Evolutionary conservation across 306 rosid species (phyloP), one percentile per base, ranked within the genome.

Genomic region (Myrica gale): DNA sequence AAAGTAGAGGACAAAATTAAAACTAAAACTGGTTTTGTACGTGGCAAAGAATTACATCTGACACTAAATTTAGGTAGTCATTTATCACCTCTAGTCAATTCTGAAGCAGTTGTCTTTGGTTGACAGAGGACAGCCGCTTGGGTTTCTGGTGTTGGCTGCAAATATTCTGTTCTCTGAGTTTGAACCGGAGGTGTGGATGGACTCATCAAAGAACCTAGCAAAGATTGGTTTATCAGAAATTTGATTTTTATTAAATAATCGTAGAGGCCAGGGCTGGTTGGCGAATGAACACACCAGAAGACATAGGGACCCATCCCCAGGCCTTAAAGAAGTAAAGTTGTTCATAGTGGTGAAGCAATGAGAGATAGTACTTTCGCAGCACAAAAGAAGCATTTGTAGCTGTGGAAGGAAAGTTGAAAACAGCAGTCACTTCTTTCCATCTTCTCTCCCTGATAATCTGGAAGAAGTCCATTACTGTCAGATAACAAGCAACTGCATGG

Each of bases 341-440:
- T 53, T 95, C 98, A 9, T 85, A 95, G 79, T 95, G 97, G 72
- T 69, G 88, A 69, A 95, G 97, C 87, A 95, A 81, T 37, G 89
- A 88, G 70, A 79, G 7, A 84, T 95, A 95, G 83, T 95, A 90
- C 85, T 92, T 95, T 76, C 98, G 82, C 82, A 95, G 73, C 78
- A 95, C 96, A 81, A 89, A 95, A 60, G 98, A 90, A 48, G 98
- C 98, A 81, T 95, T 92, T 17, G 98, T 95, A 37, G 98, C 97
- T 3, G 98, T 95, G 15, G 96, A 90, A 26, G 98, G 98, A 77
- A 95, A 95, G 82, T 92, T 90, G 84, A 95, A 95, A 65, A 82
- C 89, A 32, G 89, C 80, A 1, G 98, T 90, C 54, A 95, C 89
- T n/a, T 92, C 96, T 86, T 95, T 95, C 98, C 98, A 95, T 83